These are phyloP conservation scores for Suhomyces yuchorum DNA, from an alignment of 1,139 yeast genomes.

Conservation along the genomic window DNA sequence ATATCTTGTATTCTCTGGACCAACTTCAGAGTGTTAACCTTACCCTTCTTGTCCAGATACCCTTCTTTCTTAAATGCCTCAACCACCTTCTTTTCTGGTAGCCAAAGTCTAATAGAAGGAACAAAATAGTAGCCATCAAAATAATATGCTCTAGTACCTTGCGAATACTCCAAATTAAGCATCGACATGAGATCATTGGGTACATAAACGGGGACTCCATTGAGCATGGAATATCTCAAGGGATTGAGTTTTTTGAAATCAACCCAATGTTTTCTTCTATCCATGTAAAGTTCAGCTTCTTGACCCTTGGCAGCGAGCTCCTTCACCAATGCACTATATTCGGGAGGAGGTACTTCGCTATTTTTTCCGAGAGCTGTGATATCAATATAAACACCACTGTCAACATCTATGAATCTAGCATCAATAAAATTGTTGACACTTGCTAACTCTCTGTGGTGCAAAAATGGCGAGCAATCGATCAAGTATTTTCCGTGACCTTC, in stretches of 20 bases:
- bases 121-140: constrained; percentile 35
- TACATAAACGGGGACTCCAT: constrained; percentile 42
- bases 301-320: constrained; percentile 17
- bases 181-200: constrained; percentile 38
- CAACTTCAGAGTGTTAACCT: constrained; percentile 16
- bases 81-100: constrained; percentile 26
- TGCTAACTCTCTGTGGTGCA: constrained; percentile 17
- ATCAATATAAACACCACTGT: constrained; percentile 19
- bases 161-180: constrained; percentile 34
- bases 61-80: constrained; percentile 17
- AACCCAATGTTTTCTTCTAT: constrained; percentile 41
- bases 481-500: constrained; percentile 19
- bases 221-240: constrained; percentile 33
- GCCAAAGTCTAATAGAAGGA: constrained; percentile 35
- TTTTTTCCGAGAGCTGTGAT: constrained; percentile 19
- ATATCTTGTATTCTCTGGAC: constrained; percentile 19
- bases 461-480: constrained; percentile 17
- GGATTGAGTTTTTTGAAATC: constrained; percentile 35
- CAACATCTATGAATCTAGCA: constrained; percentile 20
- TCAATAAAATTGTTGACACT: constrained; percentile 17
- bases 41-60: background rate
- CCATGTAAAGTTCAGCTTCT: constrained; percentile 34
- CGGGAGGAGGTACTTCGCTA: constrained; percentile 24
- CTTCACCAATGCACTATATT: constrained; percentile 26
- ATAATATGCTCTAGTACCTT: constrained; percentile 29